Conservation (phyloP, 2,329 filamentous ascomycete genomes). For the Hysterium pulicare region DNA sequence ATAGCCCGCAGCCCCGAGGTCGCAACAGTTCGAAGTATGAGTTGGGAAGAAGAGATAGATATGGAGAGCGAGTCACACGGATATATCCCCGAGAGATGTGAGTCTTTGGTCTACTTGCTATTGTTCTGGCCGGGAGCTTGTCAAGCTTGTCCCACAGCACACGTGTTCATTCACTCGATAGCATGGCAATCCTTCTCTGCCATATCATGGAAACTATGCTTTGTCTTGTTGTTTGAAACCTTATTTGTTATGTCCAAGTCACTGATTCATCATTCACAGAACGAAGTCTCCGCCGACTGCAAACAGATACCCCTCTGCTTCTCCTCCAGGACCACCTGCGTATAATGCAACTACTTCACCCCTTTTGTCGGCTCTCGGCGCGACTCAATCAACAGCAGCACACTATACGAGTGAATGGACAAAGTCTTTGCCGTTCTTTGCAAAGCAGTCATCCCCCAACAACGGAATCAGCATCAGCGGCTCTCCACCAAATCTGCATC, state of each 20-base stretch:
- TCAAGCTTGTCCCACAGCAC: no score
- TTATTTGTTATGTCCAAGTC: no score
- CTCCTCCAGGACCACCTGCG: slow-evolving; percentile 22
- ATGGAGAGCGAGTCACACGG: slow-evolving; percentile 35
- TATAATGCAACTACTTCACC: slow-evolving; percentile 40
- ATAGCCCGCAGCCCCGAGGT: slow-evolving; percentile 33
- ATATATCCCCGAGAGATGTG: slow-evolving; percentile 41
- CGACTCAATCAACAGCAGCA: slow-evolving; percentile 33
- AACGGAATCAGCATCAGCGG: slow-evolving; percentile 44
- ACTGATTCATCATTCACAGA: no score
- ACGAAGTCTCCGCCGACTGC: slow-evolving; percentile 35
- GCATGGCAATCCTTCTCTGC: no score
- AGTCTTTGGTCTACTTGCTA: slow-evolving; percentile 17
- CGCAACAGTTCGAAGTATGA: slow-evolving; percentile 39
- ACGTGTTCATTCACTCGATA: no score
- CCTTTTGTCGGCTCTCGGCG: slow-evolving; percentile 37
- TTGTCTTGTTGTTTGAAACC: no score
- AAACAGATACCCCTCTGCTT: slow-evolving; percentile 33
- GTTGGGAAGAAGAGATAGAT: slow-evolving; percentile 41
- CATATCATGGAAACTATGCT: no score
- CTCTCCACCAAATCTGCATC: slow-evolving; percentile 41
- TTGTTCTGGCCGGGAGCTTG: no score
- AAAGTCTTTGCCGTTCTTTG: slow-evolving; percentile 42
- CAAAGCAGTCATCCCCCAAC: slow-evolving; percentile 38
- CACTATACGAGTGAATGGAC: slow-evolving; percentile 47